Conservation (phyloP, 2,329 filamentous ascomycete species). For the Didymellaceae sp. region DNA sequence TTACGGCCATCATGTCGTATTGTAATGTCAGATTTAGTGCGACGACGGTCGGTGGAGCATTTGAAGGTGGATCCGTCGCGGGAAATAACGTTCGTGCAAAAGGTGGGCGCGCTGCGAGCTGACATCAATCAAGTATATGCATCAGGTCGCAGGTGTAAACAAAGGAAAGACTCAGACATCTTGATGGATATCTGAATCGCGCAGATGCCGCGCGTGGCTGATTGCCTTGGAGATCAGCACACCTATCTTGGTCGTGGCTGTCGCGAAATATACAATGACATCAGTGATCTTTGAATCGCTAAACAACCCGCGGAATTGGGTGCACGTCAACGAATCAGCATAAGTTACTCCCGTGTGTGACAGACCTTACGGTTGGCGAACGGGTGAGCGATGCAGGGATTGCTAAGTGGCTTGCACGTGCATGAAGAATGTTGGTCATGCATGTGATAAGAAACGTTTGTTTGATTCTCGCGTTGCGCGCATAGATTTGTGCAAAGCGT, state of each 20-base stretch:
- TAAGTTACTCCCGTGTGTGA: constrained; percentile 6
- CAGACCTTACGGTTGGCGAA: constrained; percentile 1
- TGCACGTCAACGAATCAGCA: constrained; percentile 12
- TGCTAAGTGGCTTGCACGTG: constrained; percentile 13
- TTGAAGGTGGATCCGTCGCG: constrained; percentile 20
- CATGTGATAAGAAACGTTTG: no score
- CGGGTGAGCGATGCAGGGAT: constrained; percentile 20
- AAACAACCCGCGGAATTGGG: neutral
- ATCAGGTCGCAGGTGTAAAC: constrained; percentile 4
- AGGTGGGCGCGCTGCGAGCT: neutral
- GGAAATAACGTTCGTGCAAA: constrained; percentile 1
- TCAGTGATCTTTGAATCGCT: constrained; percentile 3
- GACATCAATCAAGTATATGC: constrained; percentile 2
- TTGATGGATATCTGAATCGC: constrained; percentile 8
- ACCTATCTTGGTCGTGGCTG: constrained; percentile 10
- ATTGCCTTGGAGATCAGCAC: constrained; percentile 16
- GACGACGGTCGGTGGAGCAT: constrained; percentile 32
- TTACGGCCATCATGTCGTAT: constrained; percentile 34
- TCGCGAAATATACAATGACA: constrained; percentile 4
- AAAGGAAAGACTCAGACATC: constrained; percentile 15
- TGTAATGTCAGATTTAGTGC: constrained; percentile 19
- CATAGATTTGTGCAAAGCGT: no score
- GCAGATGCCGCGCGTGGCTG: constrained; percentile 13
- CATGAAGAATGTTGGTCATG: neutral
- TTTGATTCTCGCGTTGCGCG: neutral